A percentile compares a stretch with the other conserved stretches of the same genome.
Evolutionary conservation across 139 green algal species (phyloP).

Genomic region (Chlorella sp.): DNA sequence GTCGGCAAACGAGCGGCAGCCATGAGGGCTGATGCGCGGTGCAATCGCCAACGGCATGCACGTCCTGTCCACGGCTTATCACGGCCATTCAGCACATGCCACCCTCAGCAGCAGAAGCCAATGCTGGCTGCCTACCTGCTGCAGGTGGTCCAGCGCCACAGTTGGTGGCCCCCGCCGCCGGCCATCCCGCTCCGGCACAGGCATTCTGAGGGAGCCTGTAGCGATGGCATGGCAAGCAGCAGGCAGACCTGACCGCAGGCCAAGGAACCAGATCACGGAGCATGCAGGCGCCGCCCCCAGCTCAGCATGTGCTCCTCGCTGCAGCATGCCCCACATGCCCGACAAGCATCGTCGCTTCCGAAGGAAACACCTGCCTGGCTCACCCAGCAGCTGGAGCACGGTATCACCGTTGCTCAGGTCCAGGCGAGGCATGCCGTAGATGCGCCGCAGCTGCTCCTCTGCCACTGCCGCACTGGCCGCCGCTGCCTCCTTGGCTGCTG

Average conservation of each 20-base stretch:
- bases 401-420: not conserved
- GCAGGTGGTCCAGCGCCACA: conserved; percentile 18
- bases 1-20: no score
- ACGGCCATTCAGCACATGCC: no score
- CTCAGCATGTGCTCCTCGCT: no score
- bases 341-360: no score
- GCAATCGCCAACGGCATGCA: no score
- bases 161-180: not conserved
- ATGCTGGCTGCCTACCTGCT: not conserved
- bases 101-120: no score
- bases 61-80: no score
- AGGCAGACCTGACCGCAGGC: not conserved
- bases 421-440: conserved; percentile 8
- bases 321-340: no score
- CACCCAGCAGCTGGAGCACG: conserved; percentile 27
- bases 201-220: conserved; percentile 5
- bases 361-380: no score
- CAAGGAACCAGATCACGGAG: not conserved
- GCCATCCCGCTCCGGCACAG: not conserved
- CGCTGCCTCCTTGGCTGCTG: not conserved
- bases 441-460: not conserved
- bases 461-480: not conserved
- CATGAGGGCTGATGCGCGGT: no score
- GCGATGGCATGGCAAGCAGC: not conserved
- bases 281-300: not conserved